Conservation (phyloP, 2,329 filamentous ascomycete species). For the Lizonia empirigonia region DNA sequence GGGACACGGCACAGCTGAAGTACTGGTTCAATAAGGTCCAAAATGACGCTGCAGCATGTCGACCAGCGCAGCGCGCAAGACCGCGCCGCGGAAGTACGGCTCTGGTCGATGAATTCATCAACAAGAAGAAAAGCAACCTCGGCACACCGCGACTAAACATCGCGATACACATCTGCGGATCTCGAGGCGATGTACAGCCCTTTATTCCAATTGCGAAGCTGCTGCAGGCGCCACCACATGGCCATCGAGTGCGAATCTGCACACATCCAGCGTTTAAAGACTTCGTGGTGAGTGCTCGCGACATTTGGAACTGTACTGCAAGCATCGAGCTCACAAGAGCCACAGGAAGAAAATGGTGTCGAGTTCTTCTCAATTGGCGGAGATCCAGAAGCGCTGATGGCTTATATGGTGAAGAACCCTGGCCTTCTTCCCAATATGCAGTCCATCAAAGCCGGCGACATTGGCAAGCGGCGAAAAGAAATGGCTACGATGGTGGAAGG, state of each 20-base stretch:
- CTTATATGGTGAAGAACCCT: slow-evolving; percentile 58
- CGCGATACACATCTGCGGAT: slow-evolving; percentile 62
- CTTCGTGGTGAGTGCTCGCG: slow-evolving; percentile 19
- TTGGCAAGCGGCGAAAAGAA: slow-evolving; percentile 38
- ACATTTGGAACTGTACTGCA: background rate
- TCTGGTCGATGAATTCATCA: slow-evolving; percentile 8
- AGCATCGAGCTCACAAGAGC: background rate
- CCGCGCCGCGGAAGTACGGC: slow-evolving; percentile 10
- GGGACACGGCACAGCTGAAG: slow-evolving; percentile 20
- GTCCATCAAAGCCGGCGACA: slow-evolving; percentile 39
- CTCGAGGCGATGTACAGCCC: slow-evolving; percentile 63
- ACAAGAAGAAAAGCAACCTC: slow-evolving; percentile 1
- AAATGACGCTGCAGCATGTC: slow-evolving; percentile 5
- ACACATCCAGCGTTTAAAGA: slow-evolving; percentile 34
- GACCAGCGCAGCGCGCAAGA: slow-evolving; percentile 2
- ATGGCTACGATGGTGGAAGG: slow-evolving; percentile 40
- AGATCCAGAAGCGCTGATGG: slow-evolving; percentile 53
- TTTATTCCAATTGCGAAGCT: slow-evolving; percentile 63
- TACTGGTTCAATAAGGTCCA: slow-evolving; percentile 27
- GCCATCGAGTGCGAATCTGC: slow-evolving; percentile 38
- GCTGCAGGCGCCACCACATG: slow-evolving; percentile 41
- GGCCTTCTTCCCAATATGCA: slow-evolving; percentile 45
- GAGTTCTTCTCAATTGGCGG: slow-evolving; percentile 50
- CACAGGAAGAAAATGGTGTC: slow-evolving; percentile 28
- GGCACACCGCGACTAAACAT: slow-evolving; percentile 51